These are phyloP conservation scores for Paramecium sexaurelia DNA, from an alignment of 73 alveolate genomes.

Conservation along the genomic window DNA sequence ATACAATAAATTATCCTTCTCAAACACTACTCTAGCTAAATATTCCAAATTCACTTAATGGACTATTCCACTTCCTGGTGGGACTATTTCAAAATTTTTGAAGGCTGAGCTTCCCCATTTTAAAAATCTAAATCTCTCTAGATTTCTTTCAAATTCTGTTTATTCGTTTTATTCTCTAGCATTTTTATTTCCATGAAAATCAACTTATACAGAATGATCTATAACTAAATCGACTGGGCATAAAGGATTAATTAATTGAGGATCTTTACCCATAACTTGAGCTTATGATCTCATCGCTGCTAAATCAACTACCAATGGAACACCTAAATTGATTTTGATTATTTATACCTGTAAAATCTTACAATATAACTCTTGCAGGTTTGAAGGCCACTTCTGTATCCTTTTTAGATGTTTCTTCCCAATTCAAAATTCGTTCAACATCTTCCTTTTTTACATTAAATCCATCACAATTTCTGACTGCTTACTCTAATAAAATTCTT, in stretches of 20 bases:
- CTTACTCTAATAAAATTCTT: conserved; percentile 86
- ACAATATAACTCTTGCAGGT: conserved; percentile 92
- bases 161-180: conserved; percentile 77
- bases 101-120: conserved; percentile 94
- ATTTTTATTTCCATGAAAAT: conserved; percentile 39
- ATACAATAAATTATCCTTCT: conserved; percentile 73
- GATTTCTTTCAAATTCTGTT: conserved; percentile 83
- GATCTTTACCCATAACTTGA: conserved; percentile 85
- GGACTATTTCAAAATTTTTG: conserved; percentile 85
- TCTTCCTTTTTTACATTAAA: conserved; percentile 80
- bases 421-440: conserved; percentile 85
- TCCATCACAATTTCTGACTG: conserved; percentile 92
- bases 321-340: conserved; percentile 67
- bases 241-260: conserved; percentile 83
- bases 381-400: conserved; percentile 91
- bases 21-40: conserved; percentile 88
- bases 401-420: conserved; percentile 79
- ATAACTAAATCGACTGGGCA: conserved; percentile 89
- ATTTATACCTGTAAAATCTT: conserved; percentile 84
- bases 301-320: conserved; percentile 90
- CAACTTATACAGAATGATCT: conserved; percentile 84
- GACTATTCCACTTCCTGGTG: conserved; percentile 95
- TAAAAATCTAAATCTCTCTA: conserved; percentile 88
- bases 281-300: conserved; percentile 95
- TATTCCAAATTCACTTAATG: conserved; percentile 93